These are phyloP conservation scores for Globisporangium camurandrum DNA, from an alignment of 352 stramenopile genomes.

Conservation along the genomic window DNA sequence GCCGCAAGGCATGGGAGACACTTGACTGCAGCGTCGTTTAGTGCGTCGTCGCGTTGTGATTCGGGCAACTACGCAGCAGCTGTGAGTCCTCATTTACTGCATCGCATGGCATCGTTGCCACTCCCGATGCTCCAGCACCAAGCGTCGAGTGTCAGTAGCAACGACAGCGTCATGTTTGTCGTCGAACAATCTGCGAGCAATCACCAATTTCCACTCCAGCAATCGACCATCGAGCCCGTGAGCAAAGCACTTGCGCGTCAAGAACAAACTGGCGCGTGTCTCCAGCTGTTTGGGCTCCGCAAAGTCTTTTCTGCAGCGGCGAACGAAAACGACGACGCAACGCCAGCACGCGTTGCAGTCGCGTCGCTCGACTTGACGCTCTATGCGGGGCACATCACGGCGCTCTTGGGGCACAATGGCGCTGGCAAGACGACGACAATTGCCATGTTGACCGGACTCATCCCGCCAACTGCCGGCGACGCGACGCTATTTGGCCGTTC, in stretches of 20 bases:
- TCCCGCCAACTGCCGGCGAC: constrained; percentile 43
- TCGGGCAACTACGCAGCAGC: no score
- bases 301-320: no score
- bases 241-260: constrained; percentile 29
- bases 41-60: constrained; percentile 1
- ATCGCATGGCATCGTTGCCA: neutral
- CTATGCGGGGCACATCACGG: constrained; percentile 84
- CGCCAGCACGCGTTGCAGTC: constrained; percentile 55
- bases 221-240: constrained; percentile 29
- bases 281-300: constrained; percentile 37
- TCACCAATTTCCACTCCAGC: no score
- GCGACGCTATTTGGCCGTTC: constrained; percentile 68
- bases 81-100: no score
- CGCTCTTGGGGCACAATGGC: constrained; percentile 56
- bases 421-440: constrained; percentile 83
- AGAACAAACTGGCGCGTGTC: constrained; percentile 29
- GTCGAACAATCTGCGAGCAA: no score
- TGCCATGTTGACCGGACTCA: constrained; percentile 82
- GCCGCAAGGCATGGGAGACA: neutral
- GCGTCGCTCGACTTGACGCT: constrained; percentile 68
- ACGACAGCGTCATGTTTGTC: constrained; percentile 1
- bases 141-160: constrained; percentile 17
- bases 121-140: constrained; percentile 15
- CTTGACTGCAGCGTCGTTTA: constrained; percentile 5
- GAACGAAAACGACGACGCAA: constrained; percentile 34